Conservation (phyloP, 441 rosid genomes). For the Eruca vesicaria region DNA sequence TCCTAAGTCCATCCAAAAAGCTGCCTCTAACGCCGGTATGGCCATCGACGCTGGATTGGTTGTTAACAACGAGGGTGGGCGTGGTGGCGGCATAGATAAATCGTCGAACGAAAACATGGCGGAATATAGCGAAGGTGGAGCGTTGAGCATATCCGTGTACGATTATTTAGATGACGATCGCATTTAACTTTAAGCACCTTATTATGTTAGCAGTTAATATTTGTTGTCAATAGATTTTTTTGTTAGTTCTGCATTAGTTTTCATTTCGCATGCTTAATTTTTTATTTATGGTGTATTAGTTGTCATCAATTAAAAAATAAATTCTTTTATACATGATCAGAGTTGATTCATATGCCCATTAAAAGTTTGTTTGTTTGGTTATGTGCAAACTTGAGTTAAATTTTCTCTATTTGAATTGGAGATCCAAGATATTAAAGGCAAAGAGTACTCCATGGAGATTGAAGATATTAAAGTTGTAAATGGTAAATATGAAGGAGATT, state of each 20-base stretch:
- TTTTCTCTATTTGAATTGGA: not conserved
- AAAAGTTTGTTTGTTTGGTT: not conserved
- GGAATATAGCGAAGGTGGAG: slow-evolving; percentile 3
- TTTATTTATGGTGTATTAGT: not conserved
- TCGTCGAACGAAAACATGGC: not conserved
- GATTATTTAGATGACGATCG: slow-evolving; percentile 24
- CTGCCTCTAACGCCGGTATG: slow-evolving; percentile 88
- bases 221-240: not conserved
- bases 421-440: not conserved
- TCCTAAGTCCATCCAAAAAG: slow-evolving; percentile 66
- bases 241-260: not conserved
- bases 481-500: no score
- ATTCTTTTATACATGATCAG: not conserved
- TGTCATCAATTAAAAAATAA: not conserved
- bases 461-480: no score
- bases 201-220: not conserved
- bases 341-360: not conserved
- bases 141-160: slow-evolving; percentile 30
- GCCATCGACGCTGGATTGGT: slow-evolving; percentile 55
- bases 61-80: not conserved
- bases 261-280: not conserved
- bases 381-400: not conserved
- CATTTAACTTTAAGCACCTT: not conserved
- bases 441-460: not conserved
- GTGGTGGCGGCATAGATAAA: not conserved